Conservation (phyloP, 495 filamentous ascomycete genomes). For the Penicillium parvum region DNA sequence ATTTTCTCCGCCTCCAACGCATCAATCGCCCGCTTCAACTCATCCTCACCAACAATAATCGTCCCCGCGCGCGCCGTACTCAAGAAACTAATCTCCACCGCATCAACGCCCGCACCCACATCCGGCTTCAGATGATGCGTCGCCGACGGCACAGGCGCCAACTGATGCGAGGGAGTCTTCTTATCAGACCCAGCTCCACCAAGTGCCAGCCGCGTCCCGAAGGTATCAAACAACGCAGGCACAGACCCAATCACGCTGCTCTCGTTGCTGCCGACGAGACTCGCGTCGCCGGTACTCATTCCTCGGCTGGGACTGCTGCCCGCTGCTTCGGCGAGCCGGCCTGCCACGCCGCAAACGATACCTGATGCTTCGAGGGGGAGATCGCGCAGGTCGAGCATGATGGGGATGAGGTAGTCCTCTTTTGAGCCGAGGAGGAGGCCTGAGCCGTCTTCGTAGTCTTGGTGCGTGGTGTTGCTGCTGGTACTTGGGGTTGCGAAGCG, state of each 20-base stretch:
- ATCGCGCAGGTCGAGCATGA: constrained; percentile 78
- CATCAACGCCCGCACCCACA: constrained; percentile 42
- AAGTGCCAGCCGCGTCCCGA: constrained; percentile 12
- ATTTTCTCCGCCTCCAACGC: constrained; percentile 53
- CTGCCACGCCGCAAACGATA: constrained; percentile 89
- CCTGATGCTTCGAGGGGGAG: constrained; percentile 87
- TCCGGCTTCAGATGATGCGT: constrained; percentile 39
- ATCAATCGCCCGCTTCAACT: constrained; percentile 64
- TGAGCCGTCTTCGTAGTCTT: constrained; percentile 35
- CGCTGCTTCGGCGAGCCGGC: constrained; percentile 60
- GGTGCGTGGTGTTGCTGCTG: constrained; percentile 50
- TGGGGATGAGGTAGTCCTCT: constrained; percentile 77
- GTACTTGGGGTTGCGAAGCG: constrained; percentile 40
- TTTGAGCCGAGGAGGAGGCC: constrained; percentile 70
- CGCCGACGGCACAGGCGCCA: constrained; percentile 8
- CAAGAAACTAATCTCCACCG: constrained; percentile 86
- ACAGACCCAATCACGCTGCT: constrained; percentile 18
- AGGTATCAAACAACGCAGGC: constrained; percentile 15
- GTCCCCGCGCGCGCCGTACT: constrained; percentile 86
- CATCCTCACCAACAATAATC: constrained; percentile 75
- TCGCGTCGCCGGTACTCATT: constrained; percentile 10
- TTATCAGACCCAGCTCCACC: constrained; percentile 7
- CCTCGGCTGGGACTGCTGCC: constrained; percentile 13
- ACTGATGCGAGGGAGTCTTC: constrained; percentile 8
- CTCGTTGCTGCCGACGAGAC: constrained; percentile 8